Conservation (phyloP, 441 rosid genomes). For the Cnidoscolus chayamansa region DNA sequence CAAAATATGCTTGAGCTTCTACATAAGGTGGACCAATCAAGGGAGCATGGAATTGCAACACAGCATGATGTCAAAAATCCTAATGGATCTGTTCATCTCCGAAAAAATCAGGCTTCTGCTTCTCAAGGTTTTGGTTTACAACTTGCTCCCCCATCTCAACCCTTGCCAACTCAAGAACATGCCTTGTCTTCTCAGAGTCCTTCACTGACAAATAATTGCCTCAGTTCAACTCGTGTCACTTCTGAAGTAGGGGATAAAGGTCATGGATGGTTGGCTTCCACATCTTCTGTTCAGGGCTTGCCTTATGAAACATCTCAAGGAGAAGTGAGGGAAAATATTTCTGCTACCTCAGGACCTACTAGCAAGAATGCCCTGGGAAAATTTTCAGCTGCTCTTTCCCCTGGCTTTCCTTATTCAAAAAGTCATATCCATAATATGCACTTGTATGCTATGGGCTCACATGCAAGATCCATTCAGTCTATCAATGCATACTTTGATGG, state of each 20-base stretch:
- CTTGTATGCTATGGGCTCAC: conserved; percentile 35
- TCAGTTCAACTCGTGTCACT: conserved; percentile 26
- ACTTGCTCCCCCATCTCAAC: conserved; percentile 83
- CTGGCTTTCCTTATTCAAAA: conserved; percentile 47
- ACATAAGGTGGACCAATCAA: conserved; percentile 72
- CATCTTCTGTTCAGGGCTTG: conserved; percentile 41
- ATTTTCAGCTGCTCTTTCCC: conserved; percentile 29
- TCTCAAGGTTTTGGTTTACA: conserved; percentile 81
- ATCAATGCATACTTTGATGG: conserved; percentile 35
- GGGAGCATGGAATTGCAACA: conserved; percentile 44
- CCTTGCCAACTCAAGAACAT: conserved; percentile 37
- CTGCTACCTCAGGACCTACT: conserved; percentile 33
- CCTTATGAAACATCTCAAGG: conserved; percentile 39
- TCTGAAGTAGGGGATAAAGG: conserved; percentile 40
- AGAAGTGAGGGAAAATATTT: conserved; percentile 29
- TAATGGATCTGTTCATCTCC: conserved; percentile 51
- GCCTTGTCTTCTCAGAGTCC: conserved; percentile 39
- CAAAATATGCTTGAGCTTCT: conserved; percentile 87
- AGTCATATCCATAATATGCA: conserved; percentile 43
- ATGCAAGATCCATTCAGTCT: conserved; percentile 28
- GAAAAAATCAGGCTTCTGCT: conserved; percentile 47
- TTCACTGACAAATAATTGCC: conserved; percentile 30
- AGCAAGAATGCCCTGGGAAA: conserved; percentile 28
- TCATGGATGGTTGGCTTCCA: conserved; percentile 44
- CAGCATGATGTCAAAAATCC: conserved; percentile 45